phyloP scores from a whole-genome alignment of 331 rosid genomes.

The Arachis monticola region DNA sequence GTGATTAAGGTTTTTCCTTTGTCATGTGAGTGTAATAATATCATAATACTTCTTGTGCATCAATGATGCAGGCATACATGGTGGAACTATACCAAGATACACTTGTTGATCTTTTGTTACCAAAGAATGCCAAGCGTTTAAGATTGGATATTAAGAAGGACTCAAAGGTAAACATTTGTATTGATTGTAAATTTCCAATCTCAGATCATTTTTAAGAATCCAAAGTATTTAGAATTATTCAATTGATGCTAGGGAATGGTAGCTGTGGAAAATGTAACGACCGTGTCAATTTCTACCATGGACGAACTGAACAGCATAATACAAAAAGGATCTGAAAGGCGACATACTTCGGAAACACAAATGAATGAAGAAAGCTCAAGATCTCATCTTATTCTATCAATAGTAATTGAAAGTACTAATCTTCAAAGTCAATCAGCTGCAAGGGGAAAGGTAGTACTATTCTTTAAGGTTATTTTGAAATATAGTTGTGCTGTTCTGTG shows the following conservation, averaged over 20 bases:
- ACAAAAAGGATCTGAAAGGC: slow-evolving; percentile 76
- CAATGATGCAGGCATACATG: slow-evolving; percentile 78
- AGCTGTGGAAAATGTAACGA: slow-evolving; percentile 74
- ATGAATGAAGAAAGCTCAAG: slow-evolving; percentile 98
- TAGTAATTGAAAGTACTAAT: slow-evolving; percentile 86
- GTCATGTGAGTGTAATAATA: neutral
- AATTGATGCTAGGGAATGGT: slow-evolving; percentile 88
- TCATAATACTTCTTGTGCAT: slow-evolving; percentile 2
- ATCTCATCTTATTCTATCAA: slow-evolving; percentile 85
- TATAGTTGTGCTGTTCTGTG: neutral
- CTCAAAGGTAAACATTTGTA: slow-evolving; percentile 64
- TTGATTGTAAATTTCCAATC: slow-evolving; percentile 8
- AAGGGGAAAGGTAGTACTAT: slow-evolving; percentile 81
- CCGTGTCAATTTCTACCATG: slow-evolving; percentile 66
- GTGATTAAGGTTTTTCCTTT: neutral
- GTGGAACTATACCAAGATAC: slow-evolving; percentile 96
- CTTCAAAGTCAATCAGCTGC: slow-evolving; percentile 92
- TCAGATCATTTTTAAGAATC: slow-evolving; percentile 19
- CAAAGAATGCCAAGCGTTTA: slow-evolving; percentile 70
- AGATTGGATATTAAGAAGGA: slow-evolving; percentile 92
- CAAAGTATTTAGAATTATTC: neutral
- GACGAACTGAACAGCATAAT: slow-evolving; percentile 79
- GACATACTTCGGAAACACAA: slow-evolving; percentile 87
- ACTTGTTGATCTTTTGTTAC: slow-evolving; percentile 84
- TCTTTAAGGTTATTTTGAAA: slow-evolving; percentile 3